Evolutionary conservation across 495 filamentous ascomycete species (phyloP), one percentile per base, ranked within the genome.

Genomic region (Penicillium manginii): DNA sequence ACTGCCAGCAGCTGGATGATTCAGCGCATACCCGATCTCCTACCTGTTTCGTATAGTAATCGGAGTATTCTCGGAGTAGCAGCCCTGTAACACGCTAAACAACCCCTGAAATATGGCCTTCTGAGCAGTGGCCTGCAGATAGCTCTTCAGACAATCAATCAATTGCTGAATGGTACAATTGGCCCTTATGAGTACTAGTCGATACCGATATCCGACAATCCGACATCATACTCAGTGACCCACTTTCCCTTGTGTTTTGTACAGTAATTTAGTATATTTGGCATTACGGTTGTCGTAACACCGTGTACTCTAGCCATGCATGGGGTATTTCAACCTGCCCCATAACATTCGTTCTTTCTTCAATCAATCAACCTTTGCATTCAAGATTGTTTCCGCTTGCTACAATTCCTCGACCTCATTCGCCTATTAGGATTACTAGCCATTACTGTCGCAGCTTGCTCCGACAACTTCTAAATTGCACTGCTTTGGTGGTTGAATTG

Each of bases 341-440:
- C 50, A 53, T 53, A 18, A 53, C 23, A 53, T 53, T 39, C 35
- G 35, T 42, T 53, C 50, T 53, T 53, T 53, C 50, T 53, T 53
- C 50, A 53, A 53, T 53, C 32, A 53, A 53, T 40, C 35, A 42
- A 53, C 50, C 14, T n/a, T 3, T 3, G 5, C 50, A 53, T 53
- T n/a, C 15, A 2, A 40, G 14, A 18, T 53, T 39, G 33, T 33
- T 40, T 53, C 50, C 50, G 50, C 18, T 42, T 53, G 50, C 12
- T 15, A 14, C 19, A 8, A 42, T n/a, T n/a, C 32, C 35, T 53
- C 19, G 22, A 23, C 12, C 32, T 18, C 18, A 42, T 53, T 22
- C 50, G 50, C 19, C 35, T 31, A n/a, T 23, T 2, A 53, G 19
- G 50, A 53, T 53, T 42, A 53, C 49, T 35, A 51, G 50, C 32